Base-by-base conservation (phyloP, 176 grass and related monocot genomes). In the Triticum monococcum region DNA sequence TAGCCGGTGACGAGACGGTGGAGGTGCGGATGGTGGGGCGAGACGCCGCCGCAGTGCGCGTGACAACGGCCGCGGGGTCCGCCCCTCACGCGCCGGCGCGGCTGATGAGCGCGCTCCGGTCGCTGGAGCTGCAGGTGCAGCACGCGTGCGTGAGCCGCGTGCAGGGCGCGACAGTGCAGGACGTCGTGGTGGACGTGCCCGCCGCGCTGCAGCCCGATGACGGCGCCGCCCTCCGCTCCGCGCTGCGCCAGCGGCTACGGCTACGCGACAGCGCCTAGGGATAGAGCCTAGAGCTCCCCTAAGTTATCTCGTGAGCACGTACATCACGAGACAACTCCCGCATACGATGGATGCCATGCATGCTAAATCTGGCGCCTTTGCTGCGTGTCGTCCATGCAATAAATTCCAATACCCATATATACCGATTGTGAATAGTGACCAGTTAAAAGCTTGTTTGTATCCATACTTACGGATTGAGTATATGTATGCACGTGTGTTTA, bases 141-240 rank as follows among this genome's bases (percentile, higher is more conserved):
- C 92, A 94, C 86, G 92, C 92, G 12, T 88, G 87, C 76, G 69
- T 97, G 12, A 82, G 68, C 52, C 84, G 87, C 62, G 52, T 90
- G 79, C 87, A 83, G 40, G 92, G 88, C 38, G 12, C 85, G n/a
- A 88, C 90, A 7, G 89, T 97, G 70, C 92, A 92, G 81, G 91
- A 97, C 32, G 86, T 89, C 30, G 76, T 90, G 8, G 90, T 92
- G 35, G 88, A 85, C 66, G 90, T 92, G 70, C 87, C 94, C 18
- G 46, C 66, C 25, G 31, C 62, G 69, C 31, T 86, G 18, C 84
- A 81, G 68, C 87, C 86, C 79, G 77, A 83, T 25, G 78, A 81
- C 60, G 65, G 26, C 75, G 72, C 24, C 7, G 14, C 72, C 24
- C 68, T 97, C 60, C 89, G 88, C 24, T 52, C 79, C 12, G 83